Conservation (phyloP, 495 filamentous ascomycete genomes). For the Hypoxylon trugodes region DNA sequence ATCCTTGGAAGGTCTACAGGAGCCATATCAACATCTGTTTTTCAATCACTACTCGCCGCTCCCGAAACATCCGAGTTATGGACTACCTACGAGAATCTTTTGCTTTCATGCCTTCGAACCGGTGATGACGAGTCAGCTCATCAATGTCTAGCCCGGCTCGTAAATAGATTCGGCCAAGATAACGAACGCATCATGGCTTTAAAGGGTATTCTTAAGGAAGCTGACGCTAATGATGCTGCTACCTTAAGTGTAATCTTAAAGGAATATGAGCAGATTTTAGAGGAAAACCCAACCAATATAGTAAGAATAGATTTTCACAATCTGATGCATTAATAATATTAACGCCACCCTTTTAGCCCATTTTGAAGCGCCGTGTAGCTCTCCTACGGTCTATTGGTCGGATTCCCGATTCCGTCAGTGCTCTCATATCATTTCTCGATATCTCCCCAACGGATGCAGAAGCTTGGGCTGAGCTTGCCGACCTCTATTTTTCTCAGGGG, state of each 20-base stretch:
- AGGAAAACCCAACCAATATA: constrained; percentile 80
- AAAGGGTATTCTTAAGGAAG: constrained; percentile 84
- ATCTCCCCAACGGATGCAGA: constrained; percentile 90
- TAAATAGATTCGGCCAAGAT: constrained; percentile 77
- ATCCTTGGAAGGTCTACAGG: constrained; percentile 65
- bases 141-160: constrained; percentile 75
- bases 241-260: constrained; percentile 73
- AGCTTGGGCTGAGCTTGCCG: constrained; percentile 90
- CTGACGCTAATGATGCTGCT: constrained; percentile 69
- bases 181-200: constrained; percentile 88
- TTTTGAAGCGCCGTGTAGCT: constrained; percentile 85
- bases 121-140: constrained; percentile 82
- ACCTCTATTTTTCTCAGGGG: constrained; percentile 81
- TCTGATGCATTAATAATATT: constrained; percentile 27
- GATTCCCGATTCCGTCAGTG: constrained; percentile 74
- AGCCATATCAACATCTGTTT: constrained; percentile 56
- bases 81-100: constrained; percentile 82
- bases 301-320: constrained; percentile 56
- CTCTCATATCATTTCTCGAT: constrained; percentile 77
- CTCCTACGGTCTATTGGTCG: constrained; percentile 76
- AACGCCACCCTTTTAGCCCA: constrained; percentile 62
- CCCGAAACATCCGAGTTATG: constrained; percentile 80
- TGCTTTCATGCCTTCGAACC: constrained; percentile 84
- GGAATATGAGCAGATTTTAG: constrained; percentile 78
- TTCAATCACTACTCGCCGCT: constrained; percentile 63